Evolutionary conservation across 108 stramenopile species (phyloP), one percentile per base, ranked within the genome.

Genomic region (Pseudonitzschia pungens): DNA sequence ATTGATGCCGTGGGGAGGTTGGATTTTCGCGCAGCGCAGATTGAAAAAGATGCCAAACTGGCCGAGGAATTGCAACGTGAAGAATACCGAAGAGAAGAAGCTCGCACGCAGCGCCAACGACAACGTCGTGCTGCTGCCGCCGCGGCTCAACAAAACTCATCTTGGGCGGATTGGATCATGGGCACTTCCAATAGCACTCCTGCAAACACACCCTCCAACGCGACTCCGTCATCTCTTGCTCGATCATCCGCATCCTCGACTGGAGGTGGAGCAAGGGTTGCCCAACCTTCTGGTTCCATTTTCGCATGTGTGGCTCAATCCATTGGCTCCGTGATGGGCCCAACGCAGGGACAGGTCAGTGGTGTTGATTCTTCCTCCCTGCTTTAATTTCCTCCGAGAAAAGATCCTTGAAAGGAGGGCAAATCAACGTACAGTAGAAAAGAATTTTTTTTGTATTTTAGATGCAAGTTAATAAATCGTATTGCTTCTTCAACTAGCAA

Each of bases 261-360:
- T 7, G 24, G 57, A 58, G 60, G 60, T 40, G 60, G 60, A 40
- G 60, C 60, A 33, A 24, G 60, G 14, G 60, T 62, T 62, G 60
- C 60, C 36, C 33, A 33, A 20, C 60, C 60, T 33, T 31, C 60
- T 9, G 29, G 32, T 2, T 40, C 33, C n/a, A 62, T 62, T 6
- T 62, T 62, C 31, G 60, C 32, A 33, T 62, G 60, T n/a, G 60
- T 62, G 14, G 60, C 60, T 18, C 60, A 62, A 28, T 62, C 60
- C 32, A 62, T 62, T 18, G 29, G 32, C 29, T 40, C 60, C 2
- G 60, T 21, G n/a, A 62, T 62, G 28, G 36, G 36, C 11, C 60
- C 60, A 33, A 14, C 32, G 31, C n/a, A 26, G 2, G 32, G 31
- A 6, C 54, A 55, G 24, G 60, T 62, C 4, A 42, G 60, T 16